Base-by-base conservation (phyloP, 2,329 filamentous ascomycete species). In the Aspergillus amoenus region DNA sequence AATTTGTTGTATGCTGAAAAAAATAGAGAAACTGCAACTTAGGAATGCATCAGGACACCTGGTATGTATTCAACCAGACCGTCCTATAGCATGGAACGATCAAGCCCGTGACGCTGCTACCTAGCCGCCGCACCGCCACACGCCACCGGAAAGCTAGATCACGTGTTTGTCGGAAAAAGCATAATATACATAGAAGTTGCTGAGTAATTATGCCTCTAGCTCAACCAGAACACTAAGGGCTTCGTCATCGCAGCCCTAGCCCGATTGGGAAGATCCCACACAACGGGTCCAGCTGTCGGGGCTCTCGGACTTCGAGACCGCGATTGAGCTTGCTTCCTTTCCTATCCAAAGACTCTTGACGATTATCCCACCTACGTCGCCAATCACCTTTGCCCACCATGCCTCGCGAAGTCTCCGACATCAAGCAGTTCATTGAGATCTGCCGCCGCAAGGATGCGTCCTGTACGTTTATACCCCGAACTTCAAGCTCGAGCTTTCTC, bases 351-450 rank as follows among this genome's bases (percentile, higher is more conserved):
- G 60, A 47, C 55, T 58, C 46, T 54, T 37, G 42, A 57, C 55
- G 47, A 61, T 49, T 45, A 57, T 52, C 52, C 40, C 45, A 53
- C 41, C 53, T 55, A 59, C 45, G 55, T 61, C 64, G 51, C 57
- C 53, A 61, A 58, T 43, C 42, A 58, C 52, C 46, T 55, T 78
- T 83, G 81, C 82, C 81, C 90, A 96, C 83, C 81, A 99, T 99
- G 94, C 93, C 94, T 88, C 86, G 87, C 77, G 92, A 97, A 90
- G 89, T 97, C 81, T 90, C 88, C 78, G 94, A 97, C 80, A 97
- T 97, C 87, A 97, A 99, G 79, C 79, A 96, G 87, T 99, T 99
- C 91, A 96, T 99, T 81, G 94, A 97, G 89, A 96, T 99, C 87
- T 96, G 91, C 88, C 90, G 93, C 82, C 90, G 94, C 81, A 96